Evolutionary conservation across 2,329 filamentous ascomycete genomes (phyloP).

Genomic region (Colletotrichum sp.): DNA sequence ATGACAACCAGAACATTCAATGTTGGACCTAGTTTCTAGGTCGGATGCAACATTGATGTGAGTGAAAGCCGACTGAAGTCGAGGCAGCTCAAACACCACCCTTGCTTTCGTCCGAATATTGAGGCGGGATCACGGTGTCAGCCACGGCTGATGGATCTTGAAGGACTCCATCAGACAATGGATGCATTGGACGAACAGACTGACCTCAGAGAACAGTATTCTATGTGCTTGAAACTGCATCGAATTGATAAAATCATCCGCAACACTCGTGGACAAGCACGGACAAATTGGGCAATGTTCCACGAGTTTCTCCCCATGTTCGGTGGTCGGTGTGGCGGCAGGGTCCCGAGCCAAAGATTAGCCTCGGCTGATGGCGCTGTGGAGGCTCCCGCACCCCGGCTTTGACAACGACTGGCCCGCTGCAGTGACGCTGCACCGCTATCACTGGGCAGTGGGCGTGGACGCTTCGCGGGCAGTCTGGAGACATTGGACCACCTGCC

Average conservation of each 20-base stretch:
- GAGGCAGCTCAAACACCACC: not conserved
- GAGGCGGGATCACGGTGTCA: not conserved
- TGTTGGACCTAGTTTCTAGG: not conserved
- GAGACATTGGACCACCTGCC: not conserved
- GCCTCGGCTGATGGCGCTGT: slow-evolving; percentile 16
- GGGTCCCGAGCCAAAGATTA: not conserved
- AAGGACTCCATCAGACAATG: not conserved
- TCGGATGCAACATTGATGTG: not conserved
- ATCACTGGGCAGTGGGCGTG: not conserved
- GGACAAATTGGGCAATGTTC: not conserved
- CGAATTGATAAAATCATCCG: not conserved
- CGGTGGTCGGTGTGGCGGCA: not conserved
- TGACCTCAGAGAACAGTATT: rapidly evolving
- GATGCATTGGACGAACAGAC: not conserved
- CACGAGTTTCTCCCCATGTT: not conserved
- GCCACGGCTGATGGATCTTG: not conserved
- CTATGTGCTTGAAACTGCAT: rapidly evolving
- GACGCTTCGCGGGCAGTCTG: not conserved
- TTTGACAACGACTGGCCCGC: not conserved
- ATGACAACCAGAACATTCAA: not conserved
- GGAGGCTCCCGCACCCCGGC: slow-evolving; percentile 8
- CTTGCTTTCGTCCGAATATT: not conserved
- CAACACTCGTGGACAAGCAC: not conserved
- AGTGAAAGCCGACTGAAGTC: not conserved
- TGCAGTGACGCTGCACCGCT: not conserved